A percentile compares a stretch with the other conserved stretches of the same genome.
Conservation (phyloP, 768 basidiomycete species). For the Coprinellus micaceus region DNA sequence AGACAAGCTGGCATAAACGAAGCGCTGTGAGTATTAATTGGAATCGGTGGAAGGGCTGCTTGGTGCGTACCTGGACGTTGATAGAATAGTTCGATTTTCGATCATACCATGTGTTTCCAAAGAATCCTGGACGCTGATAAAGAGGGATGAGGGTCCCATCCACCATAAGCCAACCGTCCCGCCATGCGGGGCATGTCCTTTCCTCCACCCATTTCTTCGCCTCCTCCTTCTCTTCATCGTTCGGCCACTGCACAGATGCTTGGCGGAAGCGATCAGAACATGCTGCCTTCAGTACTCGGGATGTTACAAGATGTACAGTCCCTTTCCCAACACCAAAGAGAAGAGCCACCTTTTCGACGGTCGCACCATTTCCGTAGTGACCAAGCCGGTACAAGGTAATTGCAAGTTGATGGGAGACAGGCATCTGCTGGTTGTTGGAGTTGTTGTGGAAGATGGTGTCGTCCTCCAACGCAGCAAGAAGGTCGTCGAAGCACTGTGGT, state of each 20-base stretch:
- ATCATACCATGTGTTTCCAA: conserved; percentile 36
- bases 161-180: conserved; percentile 31
- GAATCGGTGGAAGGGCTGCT: background rate
- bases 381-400: conserved; percentile 37
- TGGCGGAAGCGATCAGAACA: conserved; percentile 19
- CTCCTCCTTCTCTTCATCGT: conserved; percentile 25
- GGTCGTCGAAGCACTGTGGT: conserved; percentile 21
- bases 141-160: conserved; percentile 39
- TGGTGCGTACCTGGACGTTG: conserved; percentile 27
- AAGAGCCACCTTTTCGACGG: conserved; percentile 27
- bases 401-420: conserved; percentile 30
- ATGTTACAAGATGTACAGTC: conserved; percentile 23
- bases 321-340: conserved; percentile 36
- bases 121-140: conserved; percentile 24
- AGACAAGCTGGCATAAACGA: background rate
- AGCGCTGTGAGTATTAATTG: background rate
- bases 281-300: conserved; percentile 25
- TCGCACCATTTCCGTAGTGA: conserved; percentile 34
- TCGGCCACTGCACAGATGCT: conserved; percentile 26
- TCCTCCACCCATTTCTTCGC: conserved; percentile 37
- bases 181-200: conserved; percentile 31
- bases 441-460: conserved; percentile 26
- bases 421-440: conserved; percentile 24
- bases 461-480: conserved; percentile 16
- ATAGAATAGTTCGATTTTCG: conserved; percentile 35